Conservation (phyloP, 176 grass and related monocot species). For the Alloteropsis semialata region DNA sequence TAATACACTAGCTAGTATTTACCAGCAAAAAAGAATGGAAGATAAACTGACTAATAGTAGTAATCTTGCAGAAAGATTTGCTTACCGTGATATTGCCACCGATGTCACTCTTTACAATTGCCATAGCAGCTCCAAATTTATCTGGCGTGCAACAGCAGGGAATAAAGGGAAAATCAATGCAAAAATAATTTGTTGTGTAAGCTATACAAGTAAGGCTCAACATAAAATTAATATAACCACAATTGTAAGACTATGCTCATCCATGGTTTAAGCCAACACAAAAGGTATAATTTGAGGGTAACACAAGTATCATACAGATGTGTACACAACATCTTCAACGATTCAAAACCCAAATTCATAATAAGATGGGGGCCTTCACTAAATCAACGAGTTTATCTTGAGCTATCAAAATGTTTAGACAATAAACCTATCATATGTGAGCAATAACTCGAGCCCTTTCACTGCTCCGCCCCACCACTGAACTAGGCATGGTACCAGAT, state of each 20-base stretch:
- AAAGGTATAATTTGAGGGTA: background rate
- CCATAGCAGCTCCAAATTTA: slow-evolving; percentile 98
- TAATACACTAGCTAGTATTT: background rate
- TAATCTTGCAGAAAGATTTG: slow-evolving; percentile 16
- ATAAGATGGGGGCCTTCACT: background rate
- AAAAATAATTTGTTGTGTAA: slow-evolving; percentile 15
- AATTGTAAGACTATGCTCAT: background rate
- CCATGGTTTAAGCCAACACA: background rate
- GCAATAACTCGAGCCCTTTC: background rate
- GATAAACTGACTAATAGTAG: background rate
- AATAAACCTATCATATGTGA: background rate
- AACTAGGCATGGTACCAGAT: slow-evolving; percentile 3
- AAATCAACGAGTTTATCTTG: background rate
- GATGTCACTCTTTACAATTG: slow-evolving; percentile 86
- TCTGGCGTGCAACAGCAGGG: slow-evolving; percentile 36
- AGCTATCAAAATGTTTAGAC: background rate
- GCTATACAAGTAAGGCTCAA: background rate
- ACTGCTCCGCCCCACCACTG: background rate
- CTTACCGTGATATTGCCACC: slow-evolving; percentile 96
- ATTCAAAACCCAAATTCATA: background rate
- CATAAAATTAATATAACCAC: background rate
- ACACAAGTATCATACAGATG: slow-evolving; percentile 11
- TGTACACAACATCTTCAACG: background rate
- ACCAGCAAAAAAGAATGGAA: slow-evolving; percentile 5
- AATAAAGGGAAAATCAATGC: slow-evolving; percentile 1